A percentile compares a stretch with the other conserved stretches of the same genome.
phyloP scores from a whole-genome alignment of 1,284 basidiomycete species.

The Trichosporon asahii region DNA sequence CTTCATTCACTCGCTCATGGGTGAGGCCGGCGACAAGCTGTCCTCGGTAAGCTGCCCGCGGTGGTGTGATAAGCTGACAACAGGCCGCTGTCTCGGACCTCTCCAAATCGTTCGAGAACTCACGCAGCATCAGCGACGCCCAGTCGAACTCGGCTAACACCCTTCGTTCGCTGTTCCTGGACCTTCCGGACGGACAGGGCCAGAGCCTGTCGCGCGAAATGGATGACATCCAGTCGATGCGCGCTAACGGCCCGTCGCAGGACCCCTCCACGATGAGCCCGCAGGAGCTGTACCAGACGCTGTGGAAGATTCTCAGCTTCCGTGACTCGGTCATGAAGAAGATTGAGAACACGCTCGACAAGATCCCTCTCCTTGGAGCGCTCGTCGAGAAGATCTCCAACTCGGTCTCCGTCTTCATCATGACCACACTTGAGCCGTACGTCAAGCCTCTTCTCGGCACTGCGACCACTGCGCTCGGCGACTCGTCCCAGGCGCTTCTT shows the following conservation, averaged over 20 bases:
- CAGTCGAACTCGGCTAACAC: slow-evolving; percentile 54
- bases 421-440: slow-evolving; percentile 67
- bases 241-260: slow-evolving; percentile 60
- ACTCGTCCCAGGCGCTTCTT: slow-evolving; percentile 70
- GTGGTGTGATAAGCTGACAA: neutral
- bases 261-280: slow-evolving; percentile 77
- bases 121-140: slow-evolving; percentile 53
- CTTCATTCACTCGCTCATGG: slow-evolving; percentile 68
- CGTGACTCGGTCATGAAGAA: slow-evolving; percentile 80
- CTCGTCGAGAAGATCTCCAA: slow-evolving; percentile 80
- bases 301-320: slow-evolving; percentile 85
- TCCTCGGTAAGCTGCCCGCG: slow-evolving; percentile 12
- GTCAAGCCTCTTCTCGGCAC: slow-evolving; percentile 75
- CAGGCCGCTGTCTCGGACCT: slow-evolving; percentile 85
- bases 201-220: slow-evolving; percentile 65
- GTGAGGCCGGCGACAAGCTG: slow-evolving; percentile 55
- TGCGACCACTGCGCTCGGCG: slow-evolving; percentile 62
- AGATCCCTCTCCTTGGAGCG: slow-evolving; percentile 58
- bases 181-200: slow-evolving; percentile 61
- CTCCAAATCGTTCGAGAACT: slow-evolving; percentile 70
- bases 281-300: slow-evolving; percentile 71
- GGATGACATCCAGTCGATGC: slow-evolving; percentile 68
- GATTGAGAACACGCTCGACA: slow-evolving; percentile 74
- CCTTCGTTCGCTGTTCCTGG: slow-evolving; percentile 52
- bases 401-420: slow-evolving; percentile 75